phyloP scores from a whole-genome alignment of 192 early-diverging fungal genomes.

The Helicostylum pulchrum region DNA sequence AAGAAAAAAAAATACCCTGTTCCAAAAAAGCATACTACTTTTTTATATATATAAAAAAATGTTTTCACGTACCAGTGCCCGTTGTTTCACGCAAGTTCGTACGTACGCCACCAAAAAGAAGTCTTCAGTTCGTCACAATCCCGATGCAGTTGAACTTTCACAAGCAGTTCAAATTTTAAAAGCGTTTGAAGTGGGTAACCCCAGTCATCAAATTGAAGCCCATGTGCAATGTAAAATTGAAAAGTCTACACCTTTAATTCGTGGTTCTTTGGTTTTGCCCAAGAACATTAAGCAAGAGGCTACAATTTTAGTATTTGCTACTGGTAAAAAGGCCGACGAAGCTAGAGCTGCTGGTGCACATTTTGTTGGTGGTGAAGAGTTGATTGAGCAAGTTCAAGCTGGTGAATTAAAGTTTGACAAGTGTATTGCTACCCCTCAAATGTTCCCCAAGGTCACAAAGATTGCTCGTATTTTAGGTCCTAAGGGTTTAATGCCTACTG shows the following conservation, averaged over 20 bases:
- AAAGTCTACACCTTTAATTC: conserved; percentile 76
- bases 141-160: conserved; percentile 46
- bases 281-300: conserved; percentile 56
- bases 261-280: conserved; percentile 75
- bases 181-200: conserved; percentile 67
- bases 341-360: conserved; percentile 78
- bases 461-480: conserved; percentile 90
- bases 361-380: conserved; percentile 83
- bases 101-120: conserved; percentile 25
- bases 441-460: conserved; percentile 85
- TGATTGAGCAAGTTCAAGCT: conserved; percentile 63
- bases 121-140: conserved; percentile 22
- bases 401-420: conserved; percentile 77
- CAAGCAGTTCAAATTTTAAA: conserved; percentile 53
- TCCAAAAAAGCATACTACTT: too few species aligned
- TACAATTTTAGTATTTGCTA: conserved; percentile 83
- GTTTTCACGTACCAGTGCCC: conserved; percentile 9
- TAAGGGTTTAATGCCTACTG: conserved; percentile 93
- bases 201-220: conserved; percentile 58
- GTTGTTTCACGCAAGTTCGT: conserved; percentile 10
- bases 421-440: conserved; percentile 81
- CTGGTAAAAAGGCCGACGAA: conserved; percentile 77
- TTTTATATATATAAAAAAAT: not conserved
- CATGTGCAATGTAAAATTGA: conserved; percentile 72
- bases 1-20: too few species aligned